phyloP scores from a whole-genome alignment of 768 basidiomycete species.

The Albatrellus ellisii region DNA sequence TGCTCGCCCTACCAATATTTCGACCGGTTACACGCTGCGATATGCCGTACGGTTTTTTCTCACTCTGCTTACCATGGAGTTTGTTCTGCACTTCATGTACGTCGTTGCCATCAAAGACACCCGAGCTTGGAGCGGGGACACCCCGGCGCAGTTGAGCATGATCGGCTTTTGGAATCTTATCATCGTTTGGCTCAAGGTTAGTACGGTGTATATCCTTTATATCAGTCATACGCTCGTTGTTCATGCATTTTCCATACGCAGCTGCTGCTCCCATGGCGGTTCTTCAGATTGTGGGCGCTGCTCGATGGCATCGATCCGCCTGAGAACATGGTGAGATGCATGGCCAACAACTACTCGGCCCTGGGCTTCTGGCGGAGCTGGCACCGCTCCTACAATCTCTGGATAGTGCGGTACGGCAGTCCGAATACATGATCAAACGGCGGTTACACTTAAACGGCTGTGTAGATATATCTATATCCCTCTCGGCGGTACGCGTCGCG shows the following conservation, averaged over 20 bases:
- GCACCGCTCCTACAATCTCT: conserved; percentile 95
- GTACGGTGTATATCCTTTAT: conserved; percentile 10
- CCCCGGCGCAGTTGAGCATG: conserved; percentile 75
- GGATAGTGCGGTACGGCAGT: conserved; percentile 67
- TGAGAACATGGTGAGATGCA: conserved; percentile 98
- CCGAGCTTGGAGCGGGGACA: conserved; percentile 68
- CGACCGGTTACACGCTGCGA: conserved; percentile 28
- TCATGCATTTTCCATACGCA: conserved; percentile 19
- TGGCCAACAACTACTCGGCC: conserved; percentile 93
- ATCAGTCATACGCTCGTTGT: neutral
- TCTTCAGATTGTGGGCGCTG: conserved; percentile 92
- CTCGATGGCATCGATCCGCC: conserved; percentile 84
- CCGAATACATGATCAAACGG: neutral
- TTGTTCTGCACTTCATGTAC: conserved; percentile 89
- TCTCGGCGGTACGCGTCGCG: conserved; percentile 56
- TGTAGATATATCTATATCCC: conserved; percentile 89
- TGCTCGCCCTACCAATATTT: conserved; percentile 40
- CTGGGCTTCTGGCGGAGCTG: conserved; percentile 93
- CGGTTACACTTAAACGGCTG: conserved; percentile 3
- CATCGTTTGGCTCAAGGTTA: conserved; percentile 91
- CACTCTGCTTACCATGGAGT: conserved; percentile 77
- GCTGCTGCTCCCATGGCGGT: conserved; percentile 92
- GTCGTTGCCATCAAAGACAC: conserved; percentile 92
- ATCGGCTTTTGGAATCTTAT: conserved; percentile 97
- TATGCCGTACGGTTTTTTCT: conserved; percentile 63